Conservation (phyloP, 371 early-diverging fungal genomes). For the Nematocida displodere region DNA sequence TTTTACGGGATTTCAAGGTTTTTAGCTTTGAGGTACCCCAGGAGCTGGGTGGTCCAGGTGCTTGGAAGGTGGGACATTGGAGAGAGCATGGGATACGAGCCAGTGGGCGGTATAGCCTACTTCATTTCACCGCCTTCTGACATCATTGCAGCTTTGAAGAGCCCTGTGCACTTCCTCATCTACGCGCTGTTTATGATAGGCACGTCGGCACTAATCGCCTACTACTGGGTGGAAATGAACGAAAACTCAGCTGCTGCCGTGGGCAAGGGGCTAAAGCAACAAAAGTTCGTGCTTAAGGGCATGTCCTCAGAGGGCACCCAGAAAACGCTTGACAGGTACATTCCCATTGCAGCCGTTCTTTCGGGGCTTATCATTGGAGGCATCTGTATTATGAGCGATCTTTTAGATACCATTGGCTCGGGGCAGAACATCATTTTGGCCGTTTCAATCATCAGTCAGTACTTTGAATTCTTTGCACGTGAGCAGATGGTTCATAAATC, state of each 20-base stretch:
- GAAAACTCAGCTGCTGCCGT: slow-evolving; percentile 92
- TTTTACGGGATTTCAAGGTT: slow-evolving; percentile 88
- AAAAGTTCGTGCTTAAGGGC: slow-evolving; percentile 84
- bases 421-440: slow-evolving; percentile 97
- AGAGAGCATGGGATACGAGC: slow-evolving; percentile 73
- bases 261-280: slow-evolving; percentile 87
- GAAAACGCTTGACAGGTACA: slow-evolving; percentile 91
- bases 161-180: slow-evolving; percentile 82
- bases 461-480: slow-evolving; percentile 64
- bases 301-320: slow-evolving; percentile 87
- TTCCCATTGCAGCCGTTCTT: slow-evolving; percentile 80
- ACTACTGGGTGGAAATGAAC: slow-evolving; percentile 89
- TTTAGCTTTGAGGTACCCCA: slow-evolving; percentile 84
- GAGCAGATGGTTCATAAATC: slow-evolving; percentile 64
- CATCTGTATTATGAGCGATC: slow-evolving; percentile 83
- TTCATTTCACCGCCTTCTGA: slow-evolving; percentile 88
- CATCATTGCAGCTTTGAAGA: slow-evolving; percentile 72
- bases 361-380: slow-evolving; percentile 91
- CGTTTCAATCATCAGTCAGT: slow-evolving; percentile 94
- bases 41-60: slow-evolving; percentile 79
- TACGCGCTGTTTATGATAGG: slow-evolving; percentile 82
- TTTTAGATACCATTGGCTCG: slow-evolving; percentile 79
- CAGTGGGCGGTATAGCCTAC: slow-evolving; percentile 87
- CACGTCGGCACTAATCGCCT: slow-evolving; percentile 86
- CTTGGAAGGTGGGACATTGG: slow-evolving; percentile 86